Conservation (phyloP, 108 stramenopile species). For the Cyclotella sp. region DNA sequence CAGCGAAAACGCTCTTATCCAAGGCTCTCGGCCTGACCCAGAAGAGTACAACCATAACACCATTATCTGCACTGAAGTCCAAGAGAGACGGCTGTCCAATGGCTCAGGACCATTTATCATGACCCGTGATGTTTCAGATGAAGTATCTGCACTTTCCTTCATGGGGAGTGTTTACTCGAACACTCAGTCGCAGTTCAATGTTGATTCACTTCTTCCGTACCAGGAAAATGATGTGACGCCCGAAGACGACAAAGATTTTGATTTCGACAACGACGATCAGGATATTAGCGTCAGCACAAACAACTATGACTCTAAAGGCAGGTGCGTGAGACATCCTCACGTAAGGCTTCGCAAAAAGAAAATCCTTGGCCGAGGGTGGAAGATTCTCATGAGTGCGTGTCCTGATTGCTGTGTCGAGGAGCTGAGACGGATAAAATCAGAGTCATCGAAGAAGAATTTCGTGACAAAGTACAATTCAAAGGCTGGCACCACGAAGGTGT, state of each 20-base stretch:
- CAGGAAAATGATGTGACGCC: not conserved
- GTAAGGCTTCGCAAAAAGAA: slow-evolving; percentile 52
- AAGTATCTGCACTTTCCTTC: slow-evolving; percentile 34
- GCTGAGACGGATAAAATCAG: slow-evolving; percentile 28
- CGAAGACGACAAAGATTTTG: not conserved
- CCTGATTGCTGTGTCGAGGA: slow-evolving; percentile 54
- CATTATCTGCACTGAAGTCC: not conserved
- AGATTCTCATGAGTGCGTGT: slow-evolving; percentile 52
- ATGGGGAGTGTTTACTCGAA: slow-evolving; percentile 20
- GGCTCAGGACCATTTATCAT: slow-evolving; percentile 1
- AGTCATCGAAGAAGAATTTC: not conserved
- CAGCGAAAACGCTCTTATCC: not conserved
- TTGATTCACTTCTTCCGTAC: not conserved
- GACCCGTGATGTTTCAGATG: slow-evolving; percentile 25
- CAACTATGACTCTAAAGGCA: slow-evolving; percentile 43
- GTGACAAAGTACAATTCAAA: not conserved
- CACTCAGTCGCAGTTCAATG: slow-evolving; percentile 9
- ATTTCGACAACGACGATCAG: slow-evolving; percentile 19
- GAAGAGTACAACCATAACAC: not conserved
- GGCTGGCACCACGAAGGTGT: not conserved
- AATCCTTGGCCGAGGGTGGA: slow-evolving; percentile 49
- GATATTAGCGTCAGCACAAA: slow-evolving; percentile 24
- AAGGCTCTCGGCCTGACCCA: slow-evolving; percentile 14
- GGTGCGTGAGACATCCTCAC: slow-evolving; percentile 48
- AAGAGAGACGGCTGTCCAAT: slow-evolving; percentile 2